Percentiles rank a stretch among this genome's conserved stretches.
These are phyloP conservation scores for Rutstroemia sp. DNA, from an alignment of 2,329 filamentous ascomycete genomes.

Conservation along the genomic window DNA sequence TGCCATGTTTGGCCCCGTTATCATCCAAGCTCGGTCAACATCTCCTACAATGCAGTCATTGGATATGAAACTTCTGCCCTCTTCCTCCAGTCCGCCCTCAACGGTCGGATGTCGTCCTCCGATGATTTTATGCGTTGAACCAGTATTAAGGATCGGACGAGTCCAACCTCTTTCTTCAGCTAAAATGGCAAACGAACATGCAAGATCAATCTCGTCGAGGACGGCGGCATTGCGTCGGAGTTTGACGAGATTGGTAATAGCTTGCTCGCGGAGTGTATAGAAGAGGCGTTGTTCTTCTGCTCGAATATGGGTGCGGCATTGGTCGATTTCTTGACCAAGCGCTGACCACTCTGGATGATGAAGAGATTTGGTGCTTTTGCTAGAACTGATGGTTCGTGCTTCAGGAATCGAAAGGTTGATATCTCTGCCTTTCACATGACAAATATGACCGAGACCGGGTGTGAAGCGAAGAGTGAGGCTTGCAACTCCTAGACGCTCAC, in stretches of 20 bases:
- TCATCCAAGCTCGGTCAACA: constrained; percentile 56
- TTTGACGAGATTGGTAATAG: constrained; percentile 75
- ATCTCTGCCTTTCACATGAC: constrained; percentile 82
- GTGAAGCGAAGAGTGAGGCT: constrained; percentile 79
- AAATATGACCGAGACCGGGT: constrained; percentile 80
- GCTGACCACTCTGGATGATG: constrained; percentile 77
- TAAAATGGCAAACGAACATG: constrained; percentile 74
- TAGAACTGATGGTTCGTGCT: constrained; percentile 60
- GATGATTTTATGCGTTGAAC: constrained; percentile 64
- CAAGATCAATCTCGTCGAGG: constrained; percentile 87
- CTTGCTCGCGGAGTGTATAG: constrained; percentile 61
- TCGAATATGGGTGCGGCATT: constrained; percentile 68
- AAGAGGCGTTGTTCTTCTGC: constrained; percentile 81
- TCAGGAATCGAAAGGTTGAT: constrained; percentile 30
- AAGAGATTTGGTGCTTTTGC: constrained; percentile 78
- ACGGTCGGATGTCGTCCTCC: constrained; percentile 90
- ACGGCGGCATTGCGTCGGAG: constrained; percentile 85
- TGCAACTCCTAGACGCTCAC: constrained; percentile 50
- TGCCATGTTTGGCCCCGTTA: constrained; percentile 94
- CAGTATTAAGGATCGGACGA: constrained; percentile 63
- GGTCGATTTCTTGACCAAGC: constrained; percentile 73
- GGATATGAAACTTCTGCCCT: constrained; percentile 72
- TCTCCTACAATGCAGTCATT: constrained; percentile 81
- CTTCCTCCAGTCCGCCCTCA: constrained; percentile 69
- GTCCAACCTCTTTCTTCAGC: constrained; percentile 67